Conservation (phyloP, 108 stramenopile species). For the Fragilariopsis cylindrus region DNA sequence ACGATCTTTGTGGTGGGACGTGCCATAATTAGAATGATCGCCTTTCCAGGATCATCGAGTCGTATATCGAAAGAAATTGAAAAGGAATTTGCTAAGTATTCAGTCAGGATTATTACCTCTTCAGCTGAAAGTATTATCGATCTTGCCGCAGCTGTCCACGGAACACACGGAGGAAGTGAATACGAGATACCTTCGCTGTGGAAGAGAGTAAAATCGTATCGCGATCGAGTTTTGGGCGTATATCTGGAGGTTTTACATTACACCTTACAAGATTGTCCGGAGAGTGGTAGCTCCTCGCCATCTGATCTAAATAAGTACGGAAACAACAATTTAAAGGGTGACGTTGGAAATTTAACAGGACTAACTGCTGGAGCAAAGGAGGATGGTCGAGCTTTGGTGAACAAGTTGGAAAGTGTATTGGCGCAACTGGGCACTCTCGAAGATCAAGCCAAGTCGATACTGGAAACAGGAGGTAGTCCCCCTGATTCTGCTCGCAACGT, state of each 20-base stretch:
- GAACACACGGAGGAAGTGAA: not conserved
- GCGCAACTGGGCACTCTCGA: conserved; percentile 47
- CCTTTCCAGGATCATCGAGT: conserved; percentile 80
- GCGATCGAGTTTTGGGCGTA: conserved; percentile 71
- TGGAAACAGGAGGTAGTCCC: conserved; percentile 24
- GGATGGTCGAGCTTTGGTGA: conserved; percentile 55
- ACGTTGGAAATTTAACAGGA: conserved; percentile 71
- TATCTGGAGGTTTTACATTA: conserved; percentile 65
- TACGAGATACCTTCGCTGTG: conserved; percentile 54
- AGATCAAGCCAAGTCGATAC: conserved; percentile 16
- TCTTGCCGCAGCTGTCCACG: conserved; percentile 32
- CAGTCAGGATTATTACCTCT: conserved; percentile 65
- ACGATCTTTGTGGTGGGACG: conserved; percentile 52
- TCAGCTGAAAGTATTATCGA: conserved; percentile 51
- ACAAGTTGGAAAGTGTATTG: conserved; percentile 44
- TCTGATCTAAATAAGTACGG: conserved; percentile 54
- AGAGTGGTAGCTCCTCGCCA: conserved; percentile 27
- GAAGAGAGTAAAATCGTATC: conserved; percentile 60
- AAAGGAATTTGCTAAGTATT: conserved; percentile 78
- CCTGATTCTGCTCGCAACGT: conserved; percentile 21
- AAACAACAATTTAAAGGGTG: conserved; percentile 74
- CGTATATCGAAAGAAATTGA: conserved; percentile 75
- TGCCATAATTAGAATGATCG: conserved; percentile 69
- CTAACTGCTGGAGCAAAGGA: conserved; percentile 53
- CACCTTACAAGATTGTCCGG: conserved; percentile 44